Conservation (phyloP, 2,329 filamentous ascomycete genomes). For the Albifimbria verrucaria region DNA sequence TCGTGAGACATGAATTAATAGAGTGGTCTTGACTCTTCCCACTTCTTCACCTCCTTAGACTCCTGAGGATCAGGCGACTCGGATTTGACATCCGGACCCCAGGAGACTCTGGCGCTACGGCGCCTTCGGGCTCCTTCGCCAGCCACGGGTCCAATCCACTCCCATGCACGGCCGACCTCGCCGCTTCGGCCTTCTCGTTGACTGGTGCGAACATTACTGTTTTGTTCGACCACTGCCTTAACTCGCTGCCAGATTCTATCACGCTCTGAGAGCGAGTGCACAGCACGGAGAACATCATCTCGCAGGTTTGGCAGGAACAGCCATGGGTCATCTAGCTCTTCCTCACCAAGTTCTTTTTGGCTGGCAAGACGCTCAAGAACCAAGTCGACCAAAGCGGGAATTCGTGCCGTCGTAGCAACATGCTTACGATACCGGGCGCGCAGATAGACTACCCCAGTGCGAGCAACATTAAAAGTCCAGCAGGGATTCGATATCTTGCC, state of each 20-base stretch:
- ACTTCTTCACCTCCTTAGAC: constrained; percentile 29
- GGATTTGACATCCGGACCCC: constrained; percentile 34
- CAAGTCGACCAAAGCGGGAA: constrained; percentile 81
- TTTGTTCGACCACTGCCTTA: constrained; percentile 81
- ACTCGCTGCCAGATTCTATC: constrained; percentile 84
- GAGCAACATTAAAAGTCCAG: constrained; percentile 62
- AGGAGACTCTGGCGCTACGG: constrained; percentile 51
- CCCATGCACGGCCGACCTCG: constrained; percentile 65
- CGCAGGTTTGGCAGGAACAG: constrained; percentile 85
- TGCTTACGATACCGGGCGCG: constrained; percentile 61
- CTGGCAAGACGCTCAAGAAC: constrained; percentile 79
- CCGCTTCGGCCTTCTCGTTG: constrained; percentile 66
- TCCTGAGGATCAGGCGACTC: constrained; percentile 27
- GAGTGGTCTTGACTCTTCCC: constrained; percentile 39
- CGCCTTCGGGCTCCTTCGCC: constrained; percentile 43
- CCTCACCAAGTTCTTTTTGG: constrained; percentile 77
- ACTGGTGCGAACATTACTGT: constrained; percentile 81
- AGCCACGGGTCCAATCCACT: constrained; percentile 62
- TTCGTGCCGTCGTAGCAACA: constrained; percentile 63
- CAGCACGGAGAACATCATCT: constrained; percentile 82
- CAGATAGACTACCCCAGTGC: constrained; percentile 57
- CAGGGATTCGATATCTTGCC: constrained; percentile 83
- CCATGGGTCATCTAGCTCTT: constrained; percentile 68
- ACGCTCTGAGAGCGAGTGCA: constrained; percentile 73
- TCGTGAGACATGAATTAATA: constrained; percentile 27